A percentile compares a stretch with the other conserved stretches of the same genome.
Conservation (phyloP, 768 basidiomycete species). For the Amanita fuliginea region DNA sequence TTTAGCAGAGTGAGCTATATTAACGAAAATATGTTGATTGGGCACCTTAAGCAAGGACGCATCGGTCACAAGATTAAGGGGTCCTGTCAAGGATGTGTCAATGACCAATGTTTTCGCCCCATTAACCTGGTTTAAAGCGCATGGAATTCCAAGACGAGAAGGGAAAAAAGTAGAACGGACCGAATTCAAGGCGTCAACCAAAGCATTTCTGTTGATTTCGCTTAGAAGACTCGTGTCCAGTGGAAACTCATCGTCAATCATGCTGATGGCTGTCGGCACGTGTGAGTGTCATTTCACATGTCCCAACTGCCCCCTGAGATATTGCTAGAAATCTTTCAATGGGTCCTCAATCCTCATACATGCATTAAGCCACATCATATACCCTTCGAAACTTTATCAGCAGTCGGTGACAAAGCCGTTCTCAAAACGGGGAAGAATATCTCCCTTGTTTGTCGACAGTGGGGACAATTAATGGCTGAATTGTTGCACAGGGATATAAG, state of each 20-base stretch:
- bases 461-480: conserved; percentile 34
- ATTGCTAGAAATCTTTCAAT: conserved; percentile 41
- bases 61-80: conserved; percentile 91
- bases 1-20: conserved; percentile 17
- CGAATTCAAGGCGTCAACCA: conserved; percentile 80
- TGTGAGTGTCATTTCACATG: conserved; percentile 10
- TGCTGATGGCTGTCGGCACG: background rate
- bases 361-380: conserved; percentile 19
- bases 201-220: conserved; percentile 69
- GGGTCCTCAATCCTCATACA: conserved; percentile 24
- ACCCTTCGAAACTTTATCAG: conserved; percentile 31
- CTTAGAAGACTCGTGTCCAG: conserved; percentile 58
- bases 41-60: conserved; percentile 83
- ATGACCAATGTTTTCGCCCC: conserved; percentile 97
- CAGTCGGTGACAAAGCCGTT: conserved; percentile 16
- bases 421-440: conserved; percentile 28
- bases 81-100: conserved; percentile 78
- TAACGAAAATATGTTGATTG: background rate
- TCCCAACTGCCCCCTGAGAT: conserved; percentile 37
- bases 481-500: conserved; percentile 46
- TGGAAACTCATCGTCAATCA: conserved; percentile 13
- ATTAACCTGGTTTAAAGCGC: conserved; percentile 45
- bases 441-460: conserved; percentile 44
- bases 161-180: conserved; percentile 25
- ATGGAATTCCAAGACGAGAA: conserved; percentile 1